These are phyloP conservation scores for Aspergillus neoniger DNA, from an alignment of 2,329 filamentous ascomycete genomes.

Conservation along the genomic window DNA sequence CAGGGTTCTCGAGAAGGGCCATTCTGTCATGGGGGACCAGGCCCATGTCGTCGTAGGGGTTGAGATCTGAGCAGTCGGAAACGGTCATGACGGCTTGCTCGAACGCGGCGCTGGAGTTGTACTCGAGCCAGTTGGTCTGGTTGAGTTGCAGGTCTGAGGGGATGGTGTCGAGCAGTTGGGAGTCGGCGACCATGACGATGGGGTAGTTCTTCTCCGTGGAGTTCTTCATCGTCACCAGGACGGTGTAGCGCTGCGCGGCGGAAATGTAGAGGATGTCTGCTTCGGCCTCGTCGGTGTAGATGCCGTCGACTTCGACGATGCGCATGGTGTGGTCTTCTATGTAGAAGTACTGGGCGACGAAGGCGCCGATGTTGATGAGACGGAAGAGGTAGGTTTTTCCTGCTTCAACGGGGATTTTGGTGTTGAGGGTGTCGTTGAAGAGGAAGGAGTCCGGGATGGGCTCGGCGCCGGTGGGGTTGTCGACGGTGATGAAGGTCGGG, in stretches of 20 bases:
- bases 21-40: slow-evolving; percentile 70
- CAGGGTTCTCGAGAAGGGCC: slow-evolving; percentile 61
- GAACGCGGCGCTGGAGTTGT: slow-evolving; percentile 51
- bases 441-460: slow-evolving; percentile 67
- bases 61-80: slow-evolving; percentile 49
- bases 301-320: slow-evolving; percentile 72
- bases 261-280: slow-evolving; percentile 67
- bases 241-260: slow-evolving; percentile 64
- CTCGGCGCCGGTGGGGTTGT: slow-evolving; percentile 62
- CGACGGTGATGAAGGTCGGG: slow-evolving; percentile 40
- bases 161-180: slow-evolving; percentile 36
- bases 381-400: slow-evolving; percentile 74
- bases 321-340: slow-evolving; percentile 60
- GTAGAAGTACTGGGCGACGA: slow-evolving; percentile 56
- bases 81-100: slow-evolving; percentile 30
- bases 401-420: slow-evolving; percentile 60
- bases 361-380: slow-evolving; percentile 73
- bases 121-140: slow-evolving; percentile 65
- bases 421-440: slow-evolving; percentile 67
- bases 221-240: slow-evolving; percentile 63
- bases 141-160: slow-evolving; percentile 36
- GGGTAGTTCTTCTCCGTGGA: slow-evolving; percentile 65
- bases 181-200: slow-evolving; percentile 49
- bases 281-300: slow-evolving; percentile 64
- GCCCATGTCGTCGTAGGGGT: slow-evolving; percentile 71